Base-by-base conservation (phyloP, 2,329 filamentous ascomycete genomes). In the Botryosphaeria dothidea region DNA sequence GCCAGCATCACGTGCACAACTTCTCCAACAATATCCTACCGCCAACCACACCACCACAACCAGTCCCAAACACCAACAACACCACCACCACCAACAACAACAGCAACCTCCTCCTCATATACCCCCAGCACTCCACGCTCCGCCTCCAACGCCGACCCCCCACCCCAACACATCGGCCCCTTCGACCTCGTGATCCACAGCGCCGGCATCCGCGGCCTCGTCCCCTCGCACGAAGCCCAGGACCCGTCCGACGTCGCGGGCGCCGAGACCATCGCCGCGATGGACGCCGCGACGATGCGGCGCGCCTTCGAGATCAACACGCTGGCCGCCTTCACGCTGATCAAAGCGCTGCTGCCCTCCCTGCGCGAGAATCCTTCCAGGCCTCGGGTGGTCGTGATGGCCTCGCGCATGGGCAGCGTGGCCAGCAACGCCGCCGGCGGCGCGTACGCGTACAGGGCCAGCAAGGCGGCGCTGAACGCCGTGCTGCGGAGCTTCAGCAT, bases 381-480 rank as follows among this genome's bases (percentile, higher is more conserved):
- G 19, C 66, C 74, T 0, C 80, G 77, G 66, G 78, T 79, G 7
- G 66, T 83, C 7, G 65, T 83, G 17, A 75, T 83, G 71, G 77
- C 78, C 1, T 80, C 77, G 1, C 73, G 81, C 0, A 82, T 83
- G 81, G 80, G 80, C 3, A 79, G 77, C 13, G 65, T 83, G 8
- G 66, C 71, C 0, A 73, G 75, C 27, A 83, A 83, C 65, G 69
- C 66, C 0, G 70, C 71, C 1, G 81, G 81, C 0, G 75, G 76
- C 2, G 80, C 74, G 2, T 83, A 82, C 67, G 81, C 81, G 11
- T 83, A 83, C 68, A 72, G 81, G 8, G 79, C 81, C 4, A 79
- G 75, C 46, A 83, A 83, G 68, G 80, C 80, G 3, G 81, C 79
- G 25, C 68, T 82, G 38, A 83, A 83, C 66, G 77, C 79, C 5